phyloP scores from a whole-genome alignment of 495 filamentous ascomycete genomes.

The Oidiodendron maius region DNA sequence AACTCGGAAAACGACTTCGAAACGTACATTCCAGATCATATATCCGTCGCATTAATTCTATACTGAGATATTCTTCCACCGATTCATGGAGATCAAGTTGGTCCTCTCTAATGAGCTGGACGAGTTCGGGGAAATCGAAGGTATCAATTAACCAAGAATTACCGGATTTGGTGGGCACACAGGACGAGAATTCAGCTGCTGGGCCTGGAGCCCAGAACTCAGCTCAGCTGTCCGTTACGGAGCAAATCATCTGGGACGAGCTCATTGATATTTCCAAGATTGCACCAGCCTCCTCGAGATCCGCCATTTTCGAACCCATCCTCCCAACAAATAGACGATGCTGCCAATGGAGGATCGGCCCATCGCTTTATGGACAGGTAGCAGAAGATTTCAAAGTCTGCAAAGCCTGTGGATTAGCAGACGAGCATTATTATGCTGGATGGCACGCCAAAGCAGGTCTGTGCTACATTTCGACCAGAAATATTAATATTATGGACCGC shows the following conservation, averaged over 20 bases:
- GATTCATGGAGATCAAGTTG: neutral
- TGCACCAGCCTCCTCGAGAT: neutral
- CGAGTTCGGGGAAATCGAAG: neutral
- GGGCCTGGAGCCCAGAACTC: no score
- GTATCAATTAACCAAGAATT: neutral
- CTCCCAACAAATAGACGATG: neutral
- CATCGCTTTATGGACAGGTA: neutral
- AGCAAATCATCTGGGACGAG: constrained; percentile 1
- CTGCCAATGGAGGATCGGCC: neutral
- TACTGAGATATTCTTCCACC: neutral
- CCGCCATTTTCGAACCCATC: neutral
- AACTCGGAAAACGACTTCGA: neutral
- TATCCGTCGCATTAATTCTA: neutral
- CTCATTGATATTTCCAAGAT: neutral
- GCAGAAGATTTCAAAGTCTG: neutral
- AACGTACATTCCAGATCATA: neutral
- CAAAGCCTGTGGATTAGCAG: neutral
- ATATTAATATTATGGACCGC: neutral
- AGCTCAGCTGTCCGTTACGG: no score
- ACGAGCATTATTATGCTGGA: neutral
- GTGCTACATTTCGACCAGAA: neutral
- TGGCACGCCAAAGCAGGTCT: neutral
- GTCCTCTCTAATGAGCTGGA: neutral
- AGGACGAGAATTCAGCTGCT: neutral
- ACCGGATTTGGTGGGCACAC: no score